Evolutionary conservation across 805 yeast genomes (phyloP).

Genomic region (Saccharomycopsis malanga): DNA sequence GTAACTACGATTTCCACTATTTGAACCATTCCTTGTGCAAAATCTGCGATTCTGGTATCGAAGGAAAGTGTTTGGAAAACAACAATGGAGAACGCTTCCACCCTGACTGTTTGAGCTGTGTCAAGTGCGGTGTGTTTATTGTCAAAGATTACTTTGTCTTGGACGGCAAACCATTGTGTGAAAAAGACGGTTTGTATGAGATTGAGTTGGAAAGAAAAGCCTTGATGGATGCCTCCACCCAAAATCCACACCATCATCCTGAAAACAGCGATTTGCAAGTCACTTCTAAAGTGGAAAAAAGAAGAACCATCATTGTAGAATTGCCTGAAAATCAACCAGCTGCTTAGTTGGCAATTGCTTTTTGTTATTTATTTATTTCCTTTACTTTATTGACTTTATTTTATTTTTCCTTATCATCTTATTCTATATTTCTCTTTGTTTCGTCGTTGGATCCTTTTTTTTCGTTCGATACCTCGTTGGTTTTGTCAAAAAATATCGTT

Average conservation of each 20-base stretch:
- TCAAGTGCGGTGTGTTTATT: constrained; percentile 47
- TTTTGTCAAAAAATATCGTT: too few relatives aligned
- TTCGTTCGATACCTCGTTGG: too few relatives aligned
- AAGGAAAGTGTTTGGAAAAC: constrained; percentile 84
- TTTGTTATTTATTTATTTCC: too few relatives aligned
- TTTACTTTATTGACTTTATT: too few relatives aligned
- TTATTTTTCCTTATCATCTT: too few relatives aligned
- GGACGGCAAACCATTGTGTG: constrained; percentile 46
- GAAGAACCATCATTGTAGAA: constrained; percentile 20
- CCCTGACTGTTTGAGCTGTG: constrained; percentile 61
- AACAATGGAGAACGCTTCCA: constrained; percentile 71
- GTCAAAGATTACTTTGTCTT: constrained; percentile 48
- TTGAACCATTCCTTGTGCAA: constrained; percentile 70
- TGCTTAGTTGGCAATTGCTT: too few relatives aligned
- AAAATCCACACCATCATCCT: background rate
- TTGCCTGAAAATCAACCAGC: constrained; percentile 13
- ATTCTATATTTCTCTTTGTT: too few relatives aligned
- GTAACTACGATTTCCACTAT: constrained; percentile 57
- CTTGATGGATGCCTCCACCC: background rate
- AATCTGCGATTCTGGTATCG: constrained; percentile 68
- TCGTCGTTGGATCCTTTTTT: too few relatives aligned
- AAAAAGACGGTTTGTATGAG: constrained; percentile 26
- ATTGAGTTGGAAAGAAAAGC: constrained; percentile 19
- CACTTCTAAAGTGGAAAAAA: constrained; percentile 17
- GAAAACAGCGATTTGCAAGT: constrained; percentile 10